A percentile compares a stretch with the other conserved stretches of the same genome.
These are phyloP conservation scores for Selenicereus undatus DNA, from an alignment of 148 eudicot species.

Conservation along the genomic window DNA sequence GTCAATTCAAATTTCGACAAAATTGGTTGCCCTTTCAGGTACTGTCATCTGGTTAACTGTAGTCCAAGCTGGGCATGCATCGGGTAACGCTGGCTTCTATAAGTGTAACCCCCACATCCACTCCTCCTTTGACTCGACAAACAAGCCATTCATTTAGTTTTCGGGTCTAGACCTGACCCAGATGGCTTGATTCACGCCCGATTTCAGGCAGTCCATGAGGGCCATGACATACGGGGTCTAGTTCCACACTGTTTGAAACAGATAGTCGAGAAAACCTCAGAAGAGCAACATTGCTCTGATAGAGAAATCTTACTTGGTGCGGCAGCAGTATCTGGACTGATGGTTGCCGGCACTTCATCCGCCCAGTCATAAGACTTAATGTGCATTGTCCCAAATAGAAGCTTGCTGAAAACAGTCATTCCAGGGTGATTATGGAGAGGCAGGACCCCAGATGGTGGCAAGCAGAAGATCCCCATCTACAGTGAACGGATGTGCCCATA, in stretches of 20 bases:
- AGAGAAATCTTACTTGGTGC: constrained; percentile 34
- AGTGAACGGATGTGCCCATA: background rate
- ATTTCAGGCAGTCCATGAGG: too few species aligned
- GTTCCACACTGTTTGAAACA: background rate
- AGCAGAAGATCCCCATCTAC: constrained; percentile 87
- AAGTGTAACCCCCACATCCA: too few species aligned
- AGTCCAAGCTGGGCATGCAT: too few species aligned
- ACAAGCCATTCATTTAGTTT: too few species aligned
- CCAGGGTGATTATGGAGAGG: constrained; percentile 92
- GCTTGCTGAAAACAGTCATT: constrained; percentile 89
- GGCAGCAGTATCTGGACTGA: constrained; percentile 1
- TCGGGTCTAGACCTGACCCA: too few species aligned
- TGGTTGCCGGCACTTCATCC: constrained; percentile 17
- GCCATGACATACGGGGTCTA: background rate
- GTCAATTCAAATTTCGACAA: too few species aligned
- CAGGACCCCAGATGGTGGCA: constrained; percentile 73
- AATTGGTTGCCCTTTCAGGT: too few species aligned
- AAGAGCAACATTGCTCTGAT: background rate
- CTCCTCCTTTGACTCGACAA: too few species aligned
- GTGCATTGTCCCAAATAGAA: constrained; percentile 82
- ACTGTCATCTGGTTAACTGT: too few species aligned
- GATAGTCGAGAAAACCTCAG: background rate
- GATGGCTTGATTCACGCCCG: too few species aligned
- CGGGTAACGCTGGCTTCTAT: too few species aligned
- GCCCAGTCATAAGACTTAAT: constrained; percentile 79